Conservation (phyloP, 805 yeast species). For the Brettanomyces naardenensis region DNA sequence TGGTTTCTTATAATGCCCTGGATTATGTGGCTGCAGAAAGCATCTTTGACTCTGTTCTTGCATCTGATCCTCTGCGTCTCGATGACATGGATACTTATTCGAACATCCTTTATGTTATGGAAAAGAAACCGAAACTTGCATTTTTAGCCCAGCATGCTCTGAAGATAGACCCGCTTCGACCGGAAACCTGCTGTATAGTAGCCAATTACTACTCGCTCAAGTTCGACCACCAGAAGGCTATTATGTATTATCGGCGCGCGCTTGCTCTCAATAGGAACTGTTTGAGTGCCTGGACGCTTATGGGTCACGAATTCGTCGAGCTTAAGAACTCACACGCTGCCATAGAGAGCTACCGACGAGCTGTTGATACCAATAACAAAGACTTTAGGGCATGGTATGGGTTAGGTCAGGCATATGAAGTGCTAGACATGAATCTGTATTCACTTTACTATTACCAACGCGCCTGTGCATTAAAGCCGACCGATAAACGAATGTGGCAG, state of each 20-base stretch:
- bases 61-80: slow-evolving; percentile 72
- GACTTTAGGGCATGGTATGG: slow-evolving; percentile 99
- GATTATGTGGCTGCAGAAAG: slow-evolving; percentile 77
- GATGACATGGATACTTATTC: slow-evolving; percentile 92
- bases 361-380: slow-evolving; percentile 79
- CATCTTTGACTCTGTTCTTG: slow-evolving; percentile 67
- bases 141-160: slow-evolving; percentile 81
- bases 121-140: slow-evolving; percentile 75
- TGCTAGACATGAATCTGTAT: slow-evolving; percentile 87
- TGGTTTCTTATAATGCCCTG: slow-evolving; percentile 74
- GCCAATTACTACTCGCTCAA: slow-evolving; percentile 91
- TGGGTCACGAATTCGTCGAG: slow-evolving; percentile 99
- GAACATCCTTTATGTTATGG: slow-evolving; percentile 92
- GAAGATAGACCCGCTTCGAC: slow-evolving; percentile 75
- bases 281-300: slow-evolving; percentile 90
- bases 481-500: slow-evolving; percentile 93
- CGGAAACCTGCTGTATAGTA: slow-evolving; percentile 90
- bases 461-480: slow-evolving; percentile 81
- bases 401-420: slow-evolving; percentile 95
- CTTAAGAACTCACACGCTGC: slow-evolving; percentile 96
- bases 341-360: slow-evolving; percentile 87
- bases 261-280: slow-evolving; percentile 71
- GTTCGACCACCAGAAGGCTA: slow-evolving; percentile 92
- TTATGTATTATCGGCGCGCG: slow-evolving; percentile 87
- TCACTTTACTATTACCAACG: slow-evolving; percentile 88